Evolutionary conservation across 176 grass and related monocot species (phyloP).

Genomic region (Eragrostis curvula): DNA sequence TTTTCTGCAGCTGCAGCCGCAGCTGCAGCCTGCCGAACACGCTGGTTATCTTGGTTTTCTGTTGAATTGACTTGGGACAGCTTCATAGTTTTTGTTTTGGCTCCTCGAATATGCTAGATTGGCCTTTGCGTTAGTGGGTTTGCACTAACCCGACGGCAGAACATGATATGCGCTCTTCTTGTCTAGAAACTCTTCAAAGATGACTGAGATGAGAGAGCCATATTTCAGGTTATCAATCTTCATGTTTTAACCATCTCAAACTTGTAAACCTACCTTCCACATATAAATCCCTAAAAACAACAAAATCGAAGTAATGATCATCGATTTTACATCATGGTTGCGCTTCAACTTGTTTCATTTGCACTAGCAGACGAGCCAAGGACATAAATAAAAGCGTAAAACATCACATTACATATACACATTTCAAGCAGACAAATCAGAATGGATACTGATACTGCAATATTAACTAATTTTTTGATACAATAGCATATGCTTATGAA

Average conservation of each 20-base stretch:
- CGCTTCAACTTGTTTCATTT: neutral
- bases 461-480: neutral
- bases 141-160: neutral
- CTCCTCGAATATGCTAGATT: neutral
- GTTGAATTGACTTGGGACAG: constrained; percentile 7
- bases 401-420: neutral
- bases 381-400: neutral
- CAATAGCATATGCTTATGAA: no score
- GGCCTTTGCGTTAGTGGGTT: constrained; percentile 16
- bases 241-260: neutral
- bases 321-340: neutral
- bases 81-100: neutral
- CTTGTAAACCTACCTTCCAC: no score
- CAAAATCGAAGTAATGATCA: no score
- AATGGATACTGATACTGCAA: neutral
- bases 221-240: no score
- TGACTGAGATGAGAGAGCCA: no score
- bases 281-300: neutral
- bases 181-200: neutral
- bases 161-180: neutral
- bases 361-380: neutral
- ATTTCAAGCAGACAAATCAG: no score
- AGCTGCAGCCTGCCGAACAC: no score
- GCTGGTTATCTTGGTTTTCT: neutral
- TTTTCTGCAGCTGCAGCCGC: no score